Conservation (phyloP, 192 early-diverging fungal species). For the Phycomyces nitens region DNA sequence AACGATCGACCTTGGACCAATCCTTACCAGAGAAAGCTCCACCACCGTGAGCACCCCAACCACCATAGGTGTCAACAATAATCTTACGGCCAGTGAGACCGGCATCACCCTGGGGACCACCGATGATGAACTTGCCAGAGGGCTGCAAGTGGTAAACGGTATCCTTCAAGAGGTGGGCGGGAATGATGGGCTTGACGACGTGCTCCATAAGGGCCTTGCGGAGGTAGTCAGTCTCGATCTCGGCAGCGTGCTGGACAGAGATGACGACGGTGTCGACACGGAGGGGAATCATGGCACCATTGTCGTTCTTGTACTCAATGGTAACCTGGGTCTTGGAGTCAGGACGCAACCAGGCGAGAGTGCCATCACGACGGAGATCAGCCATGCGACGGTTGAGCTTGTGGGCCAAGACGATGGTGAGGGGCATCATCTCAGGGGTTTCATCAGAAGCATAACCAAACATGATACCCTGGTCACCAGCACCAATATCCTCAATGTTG, state of each 20-base stretch:
- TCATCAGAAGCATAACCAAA: slow-evolving; percentile 97
- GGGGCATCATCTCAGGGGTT: slow-evolving; percentile 98
- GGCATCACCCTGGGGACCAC: slow-evolving; percentile 99
- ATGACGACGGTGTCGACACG: slow-evolving; percentile 97
- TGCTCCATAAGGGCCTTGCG: slow-evolving; percentile 86
- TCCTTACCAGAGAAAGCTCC: slow-evolving; percentile 99
- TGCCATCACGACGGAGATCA: slow-evolving; percentile 90
- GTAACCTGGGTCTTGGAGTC: slow-evolving; percentile 99
- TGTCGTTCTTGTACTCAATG: slow-evolving; percentile 95
- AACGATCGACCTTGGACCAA: slow-evolving; percentile 99
- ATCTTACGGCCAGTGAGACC: slow-evolving; percentile 85
- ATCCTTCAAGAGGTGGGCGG: slow-evolving; percentile 83
- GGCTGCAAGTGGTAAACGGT: slow-evolving; percentile 98
- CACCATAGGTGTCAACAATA: slow-evolving; percentile 40
- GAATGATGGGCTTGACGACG: slow-evolving; percentile 90
- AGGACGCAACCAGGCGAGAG: slow-evolving; percentile 90
- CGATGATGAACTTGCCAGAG: slow-evolving; percentile 98
- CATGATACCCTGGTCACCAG: slow-evolving; percentile 98
- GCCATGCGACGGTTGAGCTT: slow-evolving; percentile 96
- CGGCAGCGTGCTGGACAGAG: slow-evolving; percentile 93
- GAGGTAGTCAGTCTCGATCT: slow-evolving; percentile 82
- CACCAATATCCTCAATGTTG: slow-evolving; percentile 95
- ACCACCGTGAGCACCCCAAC: slow-evolving; percentile 58
- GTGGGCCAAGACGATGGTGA: slow-evolving; percentile 92
- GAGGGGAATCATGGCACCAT: slow-evolving; percentile 91